Evolutionary conservation across 108 stramenopile species (phyloP), one percentile per base, ranked within the genome.

Genomic region (Skeletonema grethae): DNA sequence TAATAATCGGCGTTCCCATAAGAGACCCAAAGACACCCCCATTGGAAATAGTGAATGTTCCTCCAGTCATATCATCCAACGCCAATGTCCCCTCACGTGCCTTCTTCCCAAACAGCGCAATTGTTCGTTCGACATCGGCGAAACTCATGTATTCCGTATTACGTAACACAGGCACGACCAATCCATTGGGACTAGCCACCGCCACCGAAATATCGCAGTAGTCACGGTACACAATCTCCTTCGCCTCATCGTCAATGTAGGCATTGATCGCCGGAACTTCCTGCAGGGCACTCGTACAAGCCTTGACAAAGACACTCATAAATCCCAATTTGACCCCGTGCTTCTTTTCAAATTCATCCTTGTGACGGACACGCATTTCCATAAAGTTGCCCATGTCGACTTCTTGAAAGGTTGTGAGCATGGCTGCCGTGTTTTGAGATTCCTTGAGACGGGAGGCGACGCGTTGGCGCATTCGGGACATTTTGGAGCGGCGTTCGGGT

Each of bases 361-460:
- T 97, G 86, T 99, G 87, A 41, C 83, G 85, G 70, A 87, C 86
- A 63, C 99, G 94, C 87, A 99, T 82, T 73, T 96, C 97, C 92
- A 99, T 99, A 38, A 98, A 85, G 43, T 86, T 85, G 24, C 95
- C 90, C 99, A 99, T 98, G 83, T 99, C 99, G 53, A 94, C 89
- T 81, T 99, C 99, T 82, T 99, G 98, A 88, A 99, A 99, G 74
- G 99, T 99, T 43, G 99, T 99, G 43, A 99, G 89, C 97, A 98
- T 97, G 69, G 99, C 99, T 13, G 98, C 97, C 8, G 97, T 98
- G 83, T 98, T 98, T 88, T 99, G 99, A 15, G 98, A 96, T 67
- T 97, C 97, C 86, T 98, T 98, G 61, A 99, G 92, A 39, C 99
- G 90, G 32, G 89, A 75, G 10, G 99, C 99, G 53, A 99, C 97